Conservation (phyloP, 257 asterid genomes). For the Mitragyna speciosa region DNA sequence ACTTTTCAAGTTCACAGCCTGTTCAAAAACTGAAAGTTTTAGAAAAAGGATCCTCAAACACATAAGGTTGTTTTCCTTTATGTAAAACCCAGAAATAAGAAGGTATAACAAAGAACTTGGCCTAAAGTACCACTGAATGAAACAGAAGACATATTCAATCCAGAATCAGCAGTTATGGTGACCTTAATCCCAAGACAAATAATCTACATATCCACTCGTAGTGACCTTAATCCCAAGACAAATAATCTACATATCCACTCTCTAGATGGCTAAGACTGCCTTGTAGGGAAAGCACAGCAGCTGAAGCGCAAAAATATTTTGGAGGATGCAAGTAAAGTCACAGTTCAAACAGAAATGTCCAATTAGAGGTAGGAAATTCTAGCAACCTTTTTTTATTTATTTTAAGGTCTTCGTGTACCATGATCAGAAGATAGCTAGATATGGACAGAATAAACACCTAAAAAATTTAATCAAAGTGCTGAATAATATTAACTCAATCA, state of each 20-base stretch:
- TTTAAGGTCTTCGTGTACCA: neutral
- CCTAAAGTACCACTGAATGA: neutral
- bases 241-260: neutral
- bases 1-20: conserved; percentile 93
- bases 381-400: neutral
- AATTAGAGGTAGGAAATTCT: neutral
- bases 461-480: neutral
- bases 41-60: conserved; percentile 2
- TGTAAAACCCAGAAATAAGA: neutral
- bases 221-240: neutral
- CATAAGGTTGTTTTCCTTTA: neutral
- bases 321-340: neutral
- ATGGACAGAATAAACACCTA: neutral
- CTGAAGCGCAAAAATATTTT: neutral
- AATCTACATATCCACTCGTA: too few species aligned
- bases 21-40: conserved; percentile 47
- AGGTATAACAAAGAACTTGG: neutral
- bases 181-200: too few species aligned
- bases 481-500: neutral
- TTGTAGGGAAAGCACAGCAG: neutral
- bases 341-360: neutral
- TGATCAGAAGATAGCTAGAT: neutral
- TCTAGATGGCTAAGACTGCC: neutral
- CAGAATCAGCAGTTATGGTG: neutral
- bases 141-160: neutral